These are phyloP conservation scores for Elsinoe batatas DNA, from an alignment of 2,329 filamentous ascomycete species.

Conservation along the genomic window DNA sequence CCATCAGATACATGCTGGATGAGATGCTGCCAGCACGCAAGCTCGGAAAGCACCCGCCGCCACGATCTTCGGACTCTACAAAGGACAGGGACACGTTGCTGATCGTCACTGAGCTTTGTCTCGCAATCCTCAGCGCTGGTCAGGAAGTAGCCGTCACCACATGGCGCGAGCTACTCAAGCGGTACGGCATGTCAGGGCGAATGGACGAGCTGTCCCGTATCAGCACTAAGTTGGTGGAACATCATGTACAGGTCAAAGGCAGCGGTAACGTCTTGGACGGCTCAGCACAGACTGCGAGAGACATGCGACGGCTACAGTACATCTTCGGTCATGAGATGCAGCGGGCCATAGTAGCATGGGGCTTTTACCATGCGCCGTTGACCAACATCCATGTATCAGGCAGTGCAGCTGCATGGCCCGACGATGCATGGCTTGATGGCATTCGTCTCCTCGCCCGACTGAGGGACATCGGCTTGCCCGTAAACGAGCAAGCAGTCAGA, in stretches of 20 bases:
- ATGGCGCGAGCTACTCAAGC: slow-evolving; percentile 51
- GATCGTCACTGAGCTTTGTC: slow-evolving; percentile 40
- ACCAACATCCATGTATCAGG: no score
- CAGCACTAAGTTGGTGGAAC: slow-evolving; percentile 40
- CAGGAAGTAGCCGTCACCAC: slow-evolving; percentile 33
- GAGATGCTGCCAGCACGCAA: slow-evolving; percentile 31
- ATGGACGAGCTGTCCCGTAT: slow-evolving; percentile 44
- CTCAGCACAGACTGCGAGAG: background rate
- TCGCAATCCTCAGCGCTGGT: slow-evolving; percentile 35
- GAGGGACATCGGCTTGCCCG: slow-evolving; percentile 18
- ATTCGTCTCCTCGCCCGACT: slow-evolving; percentile 23
- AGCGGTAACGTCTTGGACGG: background rate
- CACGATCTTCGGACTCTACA: slow-evolving; percentile 11
- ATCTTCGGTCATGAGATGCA: slow-evolving; percentile 18
- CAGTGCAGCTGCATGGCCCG: background rate
- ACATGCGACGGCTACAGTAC: background rate
- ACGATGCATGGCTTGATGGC: slow-evolving; percentile 24
- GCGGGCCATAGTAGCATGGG: slow-evolving; percentile 27
- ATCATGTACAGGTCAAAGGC: slow-evolving; percentile 11
- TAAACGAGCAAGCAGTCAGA: slow-evolving; percentile 17
- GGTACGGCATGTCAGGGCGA: slow-evolving; percentile 47
- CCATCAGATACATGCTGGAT: slow-evolving; percentile 35
- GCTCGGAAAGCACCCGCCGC: slow-evolving; percentile 28
- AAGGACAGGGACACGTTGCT: slow-evolving; percentile 29
- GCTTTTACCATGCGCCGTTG: slow-evolving; percentile 20